Evolutionary conservation across 768 basidiomycete genomes (phyloP).

Genomic region (Leccinum barrowsii): DNA sequence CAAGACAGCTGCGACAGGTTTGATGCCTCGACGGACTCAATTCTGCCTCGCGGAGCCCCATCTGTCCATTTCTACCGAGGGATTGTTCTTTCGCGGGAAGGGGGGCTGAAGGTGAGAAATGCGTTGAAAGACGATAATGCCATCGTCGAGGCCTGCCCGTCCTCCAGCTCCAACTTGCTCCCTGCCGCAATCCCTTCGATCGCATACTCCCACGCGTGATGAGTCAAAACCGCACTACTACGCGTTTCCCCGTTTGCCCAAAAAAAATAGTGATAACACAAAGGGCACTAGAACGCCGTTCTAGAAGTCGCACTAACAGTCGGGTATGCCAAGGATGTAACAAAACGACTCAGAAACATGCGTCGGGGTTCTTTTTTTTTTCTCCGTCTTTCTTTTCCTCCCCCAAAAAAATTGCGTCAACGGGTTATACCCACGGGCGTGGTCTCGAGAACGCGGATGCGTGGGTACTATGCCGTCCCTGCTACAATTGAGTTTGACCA

Average conservation of each 20-base stretch:
- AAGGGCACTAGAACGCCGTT: neutral
- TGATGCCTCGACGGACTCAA: neutral
- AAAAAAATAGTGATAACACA: neutral
- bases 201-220: neutral
- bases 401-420: neutral
- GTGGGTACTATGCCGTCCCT: conserved; percentile 11
- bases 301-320: neutral
- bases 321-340: neutral
- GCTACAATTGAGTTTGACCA: conserved; percentile 17
- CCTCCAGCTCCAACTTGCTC: neutral
- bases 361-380: neutral
- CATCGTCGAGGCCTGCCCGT: neutral
- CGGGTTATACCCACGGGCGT: conserved; percentile 1
- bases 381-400: neutral
- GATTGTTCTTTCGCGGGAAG: neutral
- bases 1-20: neutral
- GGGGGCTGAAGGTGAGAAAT: neutral
- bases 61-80: neutral
- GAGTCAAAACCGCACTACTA: neutral
- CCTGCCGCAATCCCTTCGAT: neutral
- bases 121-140: neutral
- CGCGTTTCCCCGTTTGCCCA: neutral
- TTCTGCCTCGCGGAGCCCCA: neutral
- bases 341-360: neutral
- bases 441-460: neutral